These are phyloP conservation scores for Picocystis sp. DNA, from an alignment of 163 green algal species.

Conservation along the genomic window DNA sequence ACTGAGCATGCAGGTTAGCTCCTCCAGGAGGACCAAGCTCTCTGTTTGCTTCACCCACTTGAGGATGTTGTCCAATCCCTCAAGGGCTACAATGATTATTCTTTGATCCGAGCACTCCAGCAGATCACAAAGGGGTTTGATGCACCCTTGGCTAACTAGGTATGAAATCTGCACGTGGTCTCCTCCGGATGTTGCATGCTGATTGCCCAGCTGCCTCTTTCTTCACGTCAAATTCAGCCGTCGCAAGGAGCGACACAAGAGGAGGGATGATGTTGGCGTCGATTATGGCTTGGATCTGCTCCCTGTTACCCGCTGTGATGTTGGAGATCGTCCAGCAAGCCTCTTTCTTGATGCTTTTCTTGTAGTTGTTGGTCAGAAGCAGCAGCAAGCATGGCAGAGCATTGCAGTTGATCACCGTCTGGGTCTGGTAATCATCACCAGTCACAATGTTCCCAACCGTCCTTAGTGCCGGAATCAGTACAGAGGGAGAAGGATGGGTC, in stretches of 20 bases:
- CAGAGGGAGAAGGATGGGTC: conserved; percentile 56
- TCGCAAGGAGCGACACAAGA: conserved; percentile 71
- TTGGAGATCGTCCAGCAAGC: conserved; percentile 99
- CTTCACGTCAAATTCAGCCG: conserved; percentile 97
- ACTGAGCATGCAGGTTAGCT: conserved; percentile 67
- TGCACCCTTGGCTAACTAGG: conserved; percentile 59
- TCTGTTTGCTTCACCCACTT: conserved; percentile 40
- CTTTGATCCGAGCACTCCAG: conserved; percentile 68
- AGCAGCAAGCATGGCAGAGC: conserved; percentile 77
- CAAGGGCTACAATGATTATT: conserved; percentile 92
- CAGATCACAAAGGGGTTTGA: conserved; percentile 92
- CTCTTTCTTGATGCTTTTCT: conserved; percentile 99
- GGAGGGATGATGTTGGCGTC: conserved; percentile 76
- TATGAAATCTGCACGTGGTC: conserved; percentile 76
- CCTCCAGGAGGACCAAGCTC: conserved; percentile 16
- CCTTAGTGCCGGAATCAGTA: conserved; percentile 90
- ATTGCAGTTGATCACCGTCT: conserved; percentile 92
- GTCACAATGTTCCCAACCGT: conserved; percentile 99
- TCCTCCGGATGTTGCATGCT: conserved; percentile 86
- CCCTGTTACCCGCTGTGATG: conserved; percentile 90
- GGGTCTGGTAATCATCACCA: conserved; percentile 91
- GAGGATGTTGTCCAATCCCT: too few species aligned
- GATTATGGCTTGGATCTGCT: conserved; percentile 59
- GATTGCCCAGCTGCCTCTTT: too few species aligned
- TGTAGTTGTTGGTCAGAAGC: conserved; percentile 77